Evolutionary conservation across 2,329 filamentous ascomycete species (phyloP).

Genomic region (Penicillium sp.): DNA sequence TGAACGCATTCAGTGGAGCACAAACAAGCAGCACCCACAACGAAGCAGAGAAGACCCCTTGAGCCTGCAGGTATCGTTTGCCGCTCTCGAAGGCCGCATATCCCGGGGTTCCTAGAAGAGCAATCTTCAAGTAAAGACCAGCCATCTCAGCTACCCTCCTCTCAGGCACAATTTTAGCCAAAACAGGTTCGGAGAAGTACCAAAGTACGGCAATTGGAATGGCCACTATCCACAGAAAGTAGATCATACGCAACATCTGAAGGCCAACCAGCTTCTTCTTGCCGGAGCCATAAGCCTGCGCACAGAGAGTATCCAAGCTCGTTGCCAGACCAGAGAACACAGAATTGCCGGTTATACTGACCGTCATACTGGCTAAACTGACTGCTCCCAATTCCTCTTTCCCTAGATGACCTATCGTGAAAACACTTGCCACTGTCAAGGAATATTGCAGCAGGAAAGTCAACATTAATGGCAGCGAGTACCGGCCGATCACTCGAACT

Average conservation of each 20-base stretch:
- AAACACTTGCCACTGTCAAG: slow-evolving; percentile 79
- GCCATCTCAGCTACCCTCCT: slow-evolving; percentile 71
- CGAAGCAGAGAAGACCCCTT: slow-evolving; percentile 81
- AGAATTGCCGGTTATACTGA: slow-evolving; percentile 76
- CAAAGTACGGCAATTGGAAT: slow-evolving; percentile 75
- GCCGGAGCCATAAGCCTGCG: slow-evolving; percentile 91
- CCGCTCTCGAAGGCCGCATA: slow-evolving; percentile 76
- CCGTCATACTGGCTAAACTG: slow-evolving; percentile 75
- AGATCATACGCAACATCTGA: slow-evolving; percentile 80
- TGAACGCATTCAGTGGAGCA: slow-evolving; percentile 76
- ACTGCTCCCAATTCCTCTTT: slow-evolving; percentile 71
- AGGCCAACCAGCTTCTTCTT: slow-evolving; percentile 85
- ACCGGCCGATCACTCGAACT: slow-evolving; percentile 75
- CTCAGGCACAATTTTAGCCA: slow-evolving; percentile 72
- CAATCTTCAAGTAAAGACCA: slow-evolving; percentile 72
- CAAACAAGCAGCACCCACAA: slow-evolving; percentile 83
- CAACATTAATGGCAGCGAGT: slow-evolving; percentile 71
- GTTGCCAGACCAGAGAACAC: slow-evolving; percentile 86
- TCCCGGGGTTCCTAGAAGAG: slow-evolving; percentile 72
- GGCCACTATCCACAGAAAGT: slow-evolving; percentile 72
- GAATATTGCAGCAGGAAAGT: slow-evolving; percentile 84
- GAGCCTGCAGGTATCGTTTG: slow-evolving; percentile 87
- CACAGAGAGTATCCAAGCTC: slow-evolving; percentile 86
- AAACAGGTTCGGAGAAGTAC: slow-evolving; percentile 68
- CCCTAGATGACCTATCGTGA: slow-evolving; percentile 76